phyloP scores from a whole-genome alignment of 129 eudicot genomes.

The Pseudognaphalium luteoalbum region DNA sequence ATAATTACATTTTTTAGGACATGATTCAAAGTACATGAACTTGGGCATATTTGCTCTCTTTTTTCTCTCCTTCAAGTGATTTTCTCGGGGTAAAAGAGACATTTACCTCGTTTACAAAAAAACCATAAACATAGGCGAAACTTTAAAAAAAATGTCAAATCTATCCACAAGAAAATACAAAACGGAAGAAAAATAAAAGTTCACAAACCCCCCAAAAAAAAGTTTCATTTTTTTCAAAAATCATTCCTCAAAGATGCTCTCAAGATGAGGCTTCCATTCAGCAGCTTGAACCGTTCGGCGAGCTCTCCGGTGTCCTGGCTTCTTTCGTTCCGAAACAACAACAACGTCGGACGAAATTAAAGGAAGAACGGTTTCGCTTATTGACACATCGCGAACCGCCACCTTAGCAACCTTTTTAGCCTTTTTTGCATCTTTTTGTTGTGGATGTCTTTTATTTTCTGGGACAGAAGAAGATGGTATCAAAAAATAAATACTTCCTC shows the following conservation, averaged over 20 bases:
- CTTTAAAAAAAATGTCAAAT: slow-evolving; percentile 35
- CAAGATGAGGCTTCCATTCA: slow-evolving; percentile 71
- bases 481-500: slow-evolving; percentile 80
- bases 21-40: slow-evolving; percentile 18
- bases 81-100: slow-evolving; percentile 37
- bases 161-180: slow-evolving; percentile 31
- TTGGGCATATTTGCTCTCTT: slow-evolving; percentile 16
- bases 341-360: slow-evolving; percentile 25
- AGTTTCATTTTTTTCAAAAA: background rate
- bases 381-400: slow-evolving; percentile 8
- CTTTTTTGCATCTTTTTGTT: slow-evolving; percentile 26
- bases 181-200: slow-evolving; percentile 14
- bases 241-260: slow-evolving; percentile 72
- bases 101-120: slow-evolving; percentile 41
- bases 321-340: slow-evolving; percentile 41
- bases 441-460: slow-evolving; percentile 44
- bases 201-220: slow-evolving; percentile 17
- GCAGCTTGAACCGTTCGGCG: slow-evolving; percentile 50
- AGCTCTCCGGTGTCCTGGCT: slow-evolving; percentile 44
- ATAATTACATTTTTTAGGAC: slow-evolving; percentile 8
- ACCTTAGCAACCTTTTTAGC: slow-evolving; percentile 22
- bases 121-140: slow-evolving; percentile 35
- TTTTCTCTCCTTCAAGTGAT: slow-evolving; percentile 34
- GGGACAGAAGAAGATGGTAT: slow-evolving; percentile 76
- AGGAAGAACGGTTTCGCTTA: background rate